Percentiles rank a stretch among this genome's conserved stretches.
Evolutionary conservation across 2,329 filamentous ascomycete genomes (phyloP).

Genomic region (Domatiomyces globalis): DNA sequence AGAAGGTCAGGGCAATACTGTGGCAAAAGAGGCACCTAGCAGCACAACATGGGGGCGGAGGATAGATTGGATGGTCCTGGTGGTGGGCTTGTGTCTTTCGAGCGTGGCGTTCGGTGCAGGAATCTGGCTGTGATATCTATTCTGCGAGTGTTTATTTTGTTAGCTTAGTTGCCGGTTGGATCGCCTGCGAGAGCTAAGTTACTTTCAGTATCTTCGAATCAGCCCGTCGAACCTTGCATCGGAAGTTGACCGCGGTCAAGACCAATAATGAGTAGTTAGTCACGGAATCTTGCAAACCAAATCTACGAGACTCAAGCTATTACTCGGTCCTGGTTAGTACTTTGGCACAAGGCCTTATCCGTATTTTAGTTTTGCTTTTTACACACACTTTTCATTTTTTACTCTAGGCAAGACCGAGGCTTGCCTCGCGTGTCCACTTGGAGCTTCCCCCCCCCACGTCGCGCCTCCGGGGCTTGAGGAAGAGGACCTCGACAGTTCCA

Average conservation of each 20-base stretch:
- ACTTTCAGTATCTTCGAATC: too few species aligned
- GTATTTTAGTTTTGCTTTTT: neutral
- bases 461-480: neutral
- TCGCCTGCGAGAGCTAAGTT: neutral
- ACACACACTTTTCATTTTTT: neutral
- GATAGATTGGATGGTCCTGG: neutral
- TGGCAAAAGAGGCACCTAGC: conserved; percentile 26
- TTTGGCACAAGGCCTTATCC: neutral
- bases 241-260: neutral
- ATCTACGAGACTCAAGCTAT: neutral
- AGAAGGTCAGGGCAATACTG: conserved; percentile 34
- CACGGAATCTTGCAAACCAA: neutral
- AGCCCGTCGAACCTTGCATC: neutral
- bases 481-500: neutral
- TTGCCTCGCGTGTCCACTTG: neutral
- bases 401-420: neutral
- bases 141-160: neutral
- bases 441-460: neutral
- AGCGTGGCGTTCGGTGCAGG: neutral
- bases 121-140: neutral
- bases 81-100: neutral
- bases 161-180: neutral
- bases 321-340: neutral
- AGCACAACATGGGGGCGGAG: conserved; percentile 6
- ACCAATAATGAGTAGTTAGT: too few species aligned